Evolutionary conservation across 768 basidiomycete species (phyloP).

Genomic region (Podaxis carcinomalis): DNA sequence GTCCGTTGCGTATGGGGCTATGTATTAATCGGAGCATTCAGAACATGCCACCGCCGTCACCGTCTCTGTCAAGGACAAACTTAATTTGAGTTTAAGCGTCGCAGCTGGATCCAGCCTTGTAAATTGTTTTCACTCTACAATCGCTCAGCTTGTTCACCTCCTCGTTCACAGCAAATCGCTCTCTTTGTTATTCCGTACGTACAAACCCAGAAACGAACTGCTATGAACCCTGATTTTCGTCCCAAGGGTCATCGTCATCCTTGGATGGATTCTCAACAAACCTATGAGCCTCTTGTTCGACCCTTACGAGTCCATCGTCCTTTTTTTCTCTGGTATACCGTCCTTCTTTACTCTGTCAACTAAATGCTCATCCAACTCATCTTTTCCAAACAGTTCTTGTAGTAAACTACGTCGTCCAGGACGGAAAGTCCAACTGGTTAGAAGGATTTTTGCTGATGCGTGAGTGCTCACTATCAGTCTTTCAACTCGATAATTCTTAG

Average conservation of each 20-base stretch:
- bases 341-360: neutral
- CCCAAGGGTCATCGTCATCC: conserved; percentile 62
- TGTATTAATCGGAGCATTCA: conserved; percentile 15
- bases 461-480: conserved; percentile 9
- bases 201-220: neutral
- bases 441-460: conserved; percentile 60
- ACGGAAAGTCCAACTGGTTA: conserved; percentile 82
- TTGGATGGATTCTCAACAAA: conserved; percentile 82
- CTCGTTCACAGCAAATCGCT: conserved; percentile 65
- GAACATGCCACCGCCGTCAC: conserved; percentile 92
- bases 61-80: conserved; percentile 85
- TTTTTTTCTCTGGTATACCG: conserved; percentile 40
- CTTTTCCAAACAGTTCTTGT: conserved; percentile 53
- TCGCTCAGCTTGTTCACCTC: conserved; percentile 2
- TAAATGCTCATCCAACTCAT: neutral
- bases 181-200: conserved; percentile 81
- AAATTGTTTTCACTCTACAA: conserved; percentile 22
- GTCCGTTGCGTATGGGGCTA: neutral
- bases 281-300: conserved; percentile 82
- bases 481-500: neutral
- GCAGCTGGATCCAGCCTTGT: conserved; percentile 87
- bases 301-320: conserved; percentile 75
- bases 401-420: conserved; percentile 76
- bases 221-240: neutral
- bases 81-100: conserved; percentile 83